Evolutionary conservation across 768 basidiomycete genomes (phyloP).

Genomic region (Exidia glandulosa): DNA sequence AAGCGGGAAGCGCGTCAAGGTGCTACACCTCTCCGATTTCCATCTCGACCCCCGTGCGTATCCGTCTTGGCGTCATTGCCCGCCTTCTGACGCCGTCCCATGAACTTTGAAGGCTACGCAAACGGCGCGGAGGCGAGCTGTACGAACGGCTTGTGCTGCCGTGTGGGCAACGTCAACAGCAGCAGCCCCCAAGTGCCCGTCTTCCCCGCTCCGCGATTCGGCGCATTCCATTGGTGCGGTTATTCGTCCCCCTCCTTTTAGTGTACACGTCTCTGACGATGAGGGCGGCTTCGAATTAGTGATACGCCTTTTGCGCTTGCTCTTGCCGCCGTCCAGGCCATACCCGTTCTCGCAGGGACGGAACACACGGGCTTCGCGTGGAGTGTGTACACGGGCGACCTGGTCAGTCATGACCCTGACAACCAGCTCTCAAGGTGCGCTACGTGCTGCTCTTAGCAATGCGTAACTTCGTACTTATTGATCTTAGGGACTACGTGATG

Average conservation of each 20-base stretch:
- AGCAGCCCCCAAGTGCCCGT: slow-evolving; percentile 39
- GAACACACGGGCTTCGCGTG: slow-evolving; percentile 50
- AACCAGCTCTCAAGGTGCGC: slow-evolving; percentile 50
- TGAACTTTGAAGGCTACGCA: slow-evolving; percentile 41
- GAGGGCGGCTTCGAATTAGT: slow-evolving; percentile 21
- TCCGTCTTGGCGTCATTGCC: not conserved
- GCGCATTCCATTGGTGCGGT: slow-evolving; percentile 46
- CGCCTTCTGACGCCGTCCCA: slow-evolving; percentile 1
- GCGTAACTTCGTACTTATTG: slow-evolving; percentile 3
- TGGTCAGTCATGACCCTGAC: slow-evolving; percentile 61
- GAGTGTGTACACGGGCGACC: slow-evolving; percentile 61
- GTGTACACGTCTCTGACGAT: not conserved
- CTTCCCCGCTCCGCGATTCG: slow-evolving; percentile 56
- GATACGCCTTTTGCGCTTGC: slow-evolving; percentile 56
- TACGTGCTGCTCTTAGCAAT: not conserved
- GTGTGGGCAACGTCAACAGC: slow-evolving; percentile 33
- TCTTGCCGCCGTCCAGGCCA: slow-evolving; percentile 49
- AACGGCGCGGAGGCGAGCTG: slow-evolving; percentile 67
- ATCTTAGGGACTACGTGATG: slow-evolving; percentile 39
- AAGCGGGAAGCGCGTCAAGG: slow-evolving; percentile 56
- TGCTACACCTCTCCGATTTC: slow-evolving; percentile 67
- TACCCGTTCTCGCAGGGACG: slow-evolving; percentile 56
- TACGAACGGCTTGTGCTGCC: slow-evolving; percentile 54
- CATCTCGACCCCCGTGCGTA: slow-evolving; percentile 61
- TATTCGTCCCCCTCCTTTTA: not conserved